phyloP scores from a whole-genome alignment of 805 yeast species.

The Starmerella potacharoeniae region DNA sequence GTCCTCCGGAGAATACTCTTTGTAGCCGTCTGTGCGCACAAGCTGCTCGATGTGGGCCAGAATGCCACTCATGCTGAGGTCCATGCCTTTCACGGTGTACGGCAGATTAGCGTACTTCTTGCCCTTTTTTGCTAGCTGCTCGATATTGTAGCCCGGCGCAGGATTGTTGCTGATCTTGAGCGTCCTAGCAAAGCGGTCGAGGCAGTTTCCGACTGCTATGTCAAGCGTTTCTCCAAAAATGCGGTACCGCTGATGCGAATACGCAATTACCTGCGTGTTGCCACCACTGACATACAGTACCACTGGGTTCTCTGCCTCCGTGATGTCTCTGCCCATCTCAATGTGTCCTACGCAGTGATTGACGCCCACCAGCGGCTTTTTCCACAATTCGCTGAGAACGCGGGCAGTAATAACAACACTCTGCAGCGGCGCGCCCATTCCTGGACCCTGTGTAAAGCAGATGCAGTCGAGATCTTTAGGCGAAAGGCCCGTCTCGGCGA shows the following conservation, averaged over 20 bases:
- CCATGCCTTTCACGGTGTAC: conserved; percentile 98
- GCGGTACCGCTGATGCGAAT: conserved; percentile 82
- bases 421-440: conserved; percentile 98
- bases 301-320: conserved; percentile 96
- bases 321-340: conserved; percentile 97
- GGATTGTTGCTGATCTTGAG: conserved; percentile 83
- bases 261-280: conserved; percentile 95
- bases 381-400: conserved; percentile 68
- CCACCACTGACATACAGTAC: conserved; percentile 97
- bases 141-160: conserved; percentile 95
- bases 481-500: conserved; percentile 46
- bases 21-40: conserved; percentile 33
- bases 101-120: conserved; percentile 59
- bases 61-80: conserved; percentile 90
- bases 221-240: conserved; percentile 99
- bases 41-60: conserved; percentile 71
- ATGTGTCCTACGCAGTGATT: conserved; percentile 97
- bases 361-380: conserved; percentile 80
- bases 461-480: conserved; percentile 39
- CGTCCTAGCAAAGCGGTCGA: conserved; percentile 91
- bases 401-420: conserved; percentile 89
- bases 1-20: conserved; percentile 57
- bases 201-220: conserved; percentile 93
- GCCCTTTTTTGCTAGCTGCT: conserved; percentile 70
- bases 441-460: conserved; percentile 96